These are phyloP conservation scores for Yamadazyma jaroonii DNA, from an alignment of 1,139 yeast genomes.

Conservation along the genomic window DNA sequence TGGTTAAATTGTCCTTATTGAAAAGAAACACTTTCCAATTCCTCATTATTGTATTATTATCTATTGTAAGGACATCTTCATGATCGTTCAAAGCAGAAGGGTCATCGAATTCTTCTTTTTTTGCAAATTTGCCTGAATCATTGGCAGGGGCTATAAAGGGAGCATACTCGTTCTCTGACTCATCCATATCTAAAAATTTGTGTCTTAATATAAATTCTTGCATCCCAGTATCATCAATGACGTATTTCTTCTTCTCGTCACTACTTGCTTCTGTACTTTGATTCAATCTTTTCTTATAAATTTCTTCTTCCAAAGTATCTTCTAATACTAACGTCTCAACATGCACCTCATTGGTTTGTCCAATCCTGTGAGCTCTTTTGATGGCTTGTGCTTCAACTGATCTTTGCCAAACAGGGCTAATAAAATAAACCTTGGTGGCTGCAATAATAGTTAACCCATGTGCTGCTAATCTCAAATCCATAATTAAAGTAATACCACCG, in stretches of 20 bases:
- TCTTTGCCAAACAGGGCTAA: conserved; percentile 69
- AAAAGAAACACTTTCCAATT: conserved; percentile 48
- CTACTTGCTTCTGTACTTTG: conserved; percentile 17
- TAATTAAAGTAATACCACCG: conserved; percentile 55
- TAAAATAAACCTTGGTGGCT: conserved; percentile 66
- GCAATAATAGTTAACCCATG: conserved; percentile 69
- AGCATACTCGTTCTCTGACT: conserved; percentile 19
- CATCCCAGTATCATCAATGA: conserved; percentile 57
- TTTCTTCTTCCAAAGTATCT: conserved; percentile 66
- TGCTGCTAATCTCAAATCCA: conserved; percentile 68
- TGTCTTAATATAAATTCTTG: conserved; percentile 53
- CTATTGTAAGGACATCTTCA: conserved; percentile 10
- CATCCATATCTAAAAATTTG: conserved; percentile 37
- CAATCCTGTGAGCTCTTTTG: conserved; percentile 71
- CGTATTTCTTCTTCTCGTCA: conserved; percentile 25
- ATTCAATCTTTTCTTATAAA: conserved; percentile 41
- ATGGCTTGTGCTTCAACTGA: conserved; percentile 72
- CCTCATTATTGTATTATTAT: conserved; percentile 10
- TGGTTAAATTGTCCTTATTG: conserved; percentile 38
- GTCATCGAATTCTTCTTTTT: conserved; percentile 11
- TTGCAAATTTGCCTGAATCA: conserved; percentile 1
- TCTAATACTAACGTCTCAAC: conserved; percentile 66
- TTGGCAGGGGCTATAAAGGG: conserved; percentile 21
- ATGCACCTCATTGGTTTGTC: conserved; percentile 49
- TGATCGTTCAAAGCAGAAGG: conserved; percentile 26